phyloP scores from a whole-genome alignment of 352 stramenopile species.

The Pythium insidiosum region DNA sequence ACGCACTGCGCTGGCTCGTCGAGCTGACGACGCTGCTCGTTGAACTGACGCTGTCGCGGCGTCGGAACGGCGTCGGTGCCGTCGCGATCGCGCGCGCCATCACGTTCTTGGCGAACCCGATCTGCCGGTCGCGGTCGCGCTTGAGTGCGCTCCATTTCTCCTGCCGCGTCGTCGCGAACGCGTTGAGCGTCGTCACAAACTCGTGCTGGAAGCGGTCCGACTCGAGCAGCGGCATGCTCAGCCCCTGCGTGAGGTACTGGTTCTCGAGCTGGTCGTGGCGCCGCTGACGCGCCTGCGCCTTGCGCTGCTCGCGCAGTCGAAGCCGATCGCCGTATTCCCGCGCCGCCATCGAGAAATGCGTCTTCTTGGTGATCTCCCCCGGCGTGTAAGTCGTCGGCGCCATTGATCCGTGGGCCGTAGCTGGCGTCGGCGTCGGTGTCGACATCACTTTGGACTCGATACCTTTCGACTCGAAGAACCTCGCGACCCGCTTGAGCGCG shows the following conservation, averaged over 20 bases:
- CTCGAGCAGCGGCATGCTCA: constrained; percentile 24
- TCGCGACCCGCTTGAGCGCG: constrained; percentile 23
- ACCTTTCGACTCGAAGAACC: constrained; percentile 8
- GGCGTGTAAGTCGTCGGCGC: too few relatives aligned
- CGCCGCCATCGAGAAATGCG: constrained; percentile 42
- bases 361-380: too few relatives aligned
- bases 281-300: constrained; percentile 19
- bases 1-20: too few relatives aligned
- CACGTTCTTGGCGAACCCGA: constrained; percentile 24
- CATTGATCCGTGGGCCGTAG: too few relatives aligned
- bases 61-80: constrained; percentile 4
- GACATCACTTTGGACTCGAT: background rate
- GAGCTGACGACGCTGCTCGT: too few relatives aligned
- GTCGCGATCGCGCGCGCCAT: constrained; percentile 31
- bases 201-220: constrained; percentile 48
- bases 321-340: constrained; percentile 40
- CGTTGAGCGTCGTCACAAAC: constrained; percentile 49
- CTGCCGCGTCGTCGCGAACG: constrained; percentile 27
- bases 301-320: constrained; percentile 25
- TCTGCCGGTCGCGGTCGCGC: constrained; percentile 31
- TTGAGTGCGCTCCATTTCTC: constrained; percentile 48
- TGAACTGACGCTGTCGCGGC: too few relatives aligned
- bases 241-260: constrained; percentile 33
- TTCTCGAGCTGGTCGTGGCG: constrained; percentile 31
- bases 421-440: constrained; percentile 2